Evolutionary conservation across 306 rosid species (phyloP).

Genomic region (Ormosia semicastrata): DNA sequence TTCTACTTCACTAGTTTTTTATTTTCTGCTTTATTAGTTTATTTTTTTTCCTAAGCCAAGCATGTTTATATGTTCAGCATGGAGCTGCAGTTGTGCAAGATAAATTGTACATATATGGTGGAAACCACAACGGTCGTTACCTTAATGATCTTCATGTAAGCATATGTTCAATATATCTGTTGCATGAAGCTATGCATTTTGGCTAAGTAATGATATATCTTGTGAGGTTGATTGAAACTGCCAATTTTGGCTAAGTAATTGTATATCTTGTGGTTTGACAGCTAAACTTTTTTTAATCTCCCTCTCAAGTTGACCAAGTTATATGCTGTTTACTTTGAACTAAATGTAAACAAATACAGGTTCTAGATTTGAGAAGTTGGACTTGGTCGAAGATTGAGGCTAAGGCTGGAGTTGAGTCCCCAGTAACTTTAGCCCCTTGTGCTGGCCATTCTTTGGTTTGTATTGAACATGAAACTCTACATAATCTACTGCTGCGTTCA

Average conservation of each 20-base stretch:
- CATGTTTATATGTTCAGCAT: slow-evolving; percentile 60
- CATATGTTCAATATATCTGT: slow-evolving; percentile 17
- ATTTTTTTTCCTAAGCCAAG: slow-evolving; percentile 27
- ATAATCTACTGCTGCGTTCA: slow-evolving; percentile 1
- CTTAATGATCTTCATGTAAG: slow-evolving; percentile 89
- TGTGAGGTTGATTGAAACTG: slow-evolving; percentile 1
- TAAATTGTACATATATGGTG: slow-evolving; percentile 91
- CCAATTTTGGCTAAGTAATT: neutral
- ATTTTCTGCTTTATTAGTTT: slow-evolving; percentile 1
- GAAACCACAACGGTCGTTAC: slow-evolving; percentile 98
- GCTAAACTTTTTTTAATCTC: neutral
- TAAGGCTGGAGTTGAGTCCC: slow-evolving; percentile 53
- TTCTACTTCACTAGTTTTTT: neutral
- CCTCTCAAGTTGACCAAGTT: slow-evolving; percentile 6
- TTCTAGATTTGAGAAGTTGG: slow-evolving; percentile 90
- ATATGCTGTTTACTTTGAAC: neutral
- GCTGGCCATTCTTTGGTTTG: slow-evolving; percentile 98
- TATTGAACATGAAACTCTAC: slow-evolving; percentile 20
- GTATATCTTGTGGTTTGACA: neutral
- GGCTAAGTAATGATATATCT: neutral
- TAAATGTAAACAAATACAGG: slow-evolving; percentile 49
- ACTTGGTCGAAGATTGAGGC: slow-evolving; percentile 80
- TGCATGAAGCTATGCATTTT: slow-evolving; percentile 12
- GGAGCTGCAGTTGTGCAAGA: slow-evolving; percentile 87
- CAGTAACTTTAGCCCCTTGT: slow-evolving; percentile 56